A percentile compares a stretch with the other conserved stretches of the same genome.
Evolutionary conservation across 2,329 filamentous ascomycete species (phyloP).

Genomic region (Fusarium dlaminii): DNA sequence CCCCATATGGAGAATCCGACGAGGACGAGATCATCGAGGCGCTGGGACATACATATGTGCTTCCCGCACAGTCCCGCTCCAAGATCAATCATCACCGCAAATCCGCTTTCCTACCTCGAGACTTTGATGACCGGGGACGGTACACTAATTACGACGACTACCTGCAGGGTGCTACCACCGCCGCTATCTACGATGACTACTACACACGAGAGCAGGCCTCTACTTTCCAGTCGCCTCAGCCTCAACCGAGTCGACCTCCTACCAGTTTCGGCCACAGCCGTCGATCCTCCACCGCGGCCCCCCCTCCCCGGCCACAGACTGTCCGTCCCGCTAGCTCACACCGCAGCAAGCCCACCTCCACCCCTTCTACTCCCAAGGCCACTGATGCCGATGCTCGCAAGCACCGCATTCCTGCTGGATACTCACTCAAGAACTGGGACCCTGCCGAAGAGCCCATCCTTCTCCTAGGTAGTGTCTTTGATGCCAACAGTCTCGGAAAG

Average conservation of each 20-base stretch:
- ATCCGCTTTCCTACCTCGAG: slow-evolving; percentile 49
- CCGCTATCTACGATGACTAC: slow-evolving; percentile 49
- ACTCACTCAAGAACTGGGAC: slow-evolving; percentile 98
- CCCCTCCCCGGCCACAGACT: slow-evolving; percentile 64
- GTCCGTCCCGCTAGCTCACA: slow-evolving; percentile 54
- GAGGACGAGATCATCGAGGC: slow-evolving; percentile 69
- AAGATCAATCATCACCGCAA: slow-evolving; percentile 44
- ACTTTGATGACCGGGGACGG: slow-evolving; percentile 62
- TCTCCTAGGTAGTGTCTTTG: slow-evolving; percentile 93
- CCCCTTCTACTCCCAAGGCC: slow-evolving; percentile 56
- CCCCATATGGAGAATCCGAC: slow-evolving; percentile 70
- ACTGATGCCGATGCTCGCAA: slow-evolving; percentile 68
- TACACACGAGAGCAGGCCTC: slow-evolving; percentile 46
- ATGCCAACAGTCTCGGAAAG: slow-evolving; percentile 96
- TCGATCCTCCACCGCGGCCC: slow-evolving; percentile 59
- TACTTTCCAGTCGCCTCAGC: slow-evolving; percentile 56
- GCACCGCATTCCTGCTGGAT: slow-evolving; percentile 85
- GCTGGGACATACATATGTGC: slow-evolving; percentile 62
- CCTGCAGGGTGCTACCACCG: slow-evolving; percentile 56
- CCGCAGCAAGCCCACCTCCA: slow-evolving; percentile 39
- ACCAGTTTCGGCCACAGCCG: slow-evolving; percentile 56
- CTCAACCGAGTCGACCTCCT: slow-evolving; percentile 51
- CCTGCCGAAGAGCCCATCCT: slow-evolving; percentile 93
- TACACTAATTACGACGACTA: slow-evolving; percentile 68
- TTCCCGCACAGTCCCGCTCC: slow-evolving; percentile 60